A percentile compares a stretch with the other conserved stretches of the same genome.
phyloP scores from a whole-genome alignment of 2,329 filamentous ascomycete genomes.

The Colletotrichum lindemuthianum region DNA sequence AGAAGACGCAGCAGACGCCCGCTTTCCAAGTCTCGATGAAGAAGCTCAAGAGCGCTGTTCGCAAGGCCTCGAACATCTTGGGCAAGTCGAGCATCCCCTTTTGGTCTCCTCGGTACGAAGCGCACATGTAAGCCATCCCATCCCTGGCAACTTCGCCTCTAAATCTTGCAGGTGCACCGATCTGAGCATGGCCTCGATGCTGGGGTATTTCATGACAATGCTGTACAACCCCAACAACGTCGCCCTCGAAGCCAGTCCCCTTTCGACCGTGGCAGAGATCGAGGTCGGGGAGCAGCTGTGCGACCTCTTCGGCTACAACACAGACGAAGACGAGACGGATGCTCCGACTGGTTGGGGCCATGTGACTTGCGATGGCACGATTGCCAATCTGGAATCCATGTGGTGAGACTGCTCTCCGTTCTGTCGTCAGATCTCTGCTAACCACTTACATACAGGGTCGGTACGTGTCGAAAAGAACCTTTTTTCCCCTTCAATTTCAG shows the following conservation, averaged over 20 bases:
- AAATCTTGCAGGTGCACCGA: conserved; percentile 45
- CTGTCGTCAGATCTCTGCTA: conserved; percentile 9
- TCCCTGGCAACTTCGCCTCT: background rate
- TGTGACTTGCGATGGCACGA: conserved; percentile 55
- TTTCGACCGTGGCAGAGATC: conserved; percentile 56
- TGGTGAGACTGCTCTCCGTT: conserved; percentile 43
- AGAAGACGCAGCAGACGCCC: conserved; percentile 45
- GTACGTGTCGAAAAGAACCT: background rate
- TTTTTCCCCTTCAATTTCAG: background rate
- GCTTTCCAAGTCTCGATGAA: conserved; percentile 47
- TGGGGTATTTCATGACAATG: conserved; percentile 61
- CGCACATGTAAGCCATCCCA: conserved; percentile 52
- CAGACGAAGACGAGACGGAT: conserved; percentile 39
- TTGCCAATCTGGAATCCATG: conserved; percentile 60
- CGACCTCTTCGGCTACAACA: conserved; percentile 56
- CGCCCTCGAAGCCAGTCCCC: conserved; percentile 55
- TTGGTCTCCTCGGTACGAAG: conserved; percentile 58
- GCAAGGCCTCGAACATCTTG: conserved; percentile 48
- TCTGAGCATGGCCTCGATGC: conserved; percentile 52
- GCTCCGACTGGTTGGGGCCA: conserved; percentile 53
- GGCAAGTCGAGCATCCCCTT: conserved; percentile 56
- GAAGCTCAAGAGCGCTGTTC: conserved; percentile 48
- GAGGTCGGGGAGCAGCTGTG: conserved; percentile 57
- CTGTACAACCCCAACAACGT: conserved; percentile 62
- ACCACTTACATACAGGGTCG: conserved; percentile 18